Evolutionary conservation across 2,329 filamentous ascomycete species (phyloP).

Genomic region (Cordyceps javanica): DNA sequence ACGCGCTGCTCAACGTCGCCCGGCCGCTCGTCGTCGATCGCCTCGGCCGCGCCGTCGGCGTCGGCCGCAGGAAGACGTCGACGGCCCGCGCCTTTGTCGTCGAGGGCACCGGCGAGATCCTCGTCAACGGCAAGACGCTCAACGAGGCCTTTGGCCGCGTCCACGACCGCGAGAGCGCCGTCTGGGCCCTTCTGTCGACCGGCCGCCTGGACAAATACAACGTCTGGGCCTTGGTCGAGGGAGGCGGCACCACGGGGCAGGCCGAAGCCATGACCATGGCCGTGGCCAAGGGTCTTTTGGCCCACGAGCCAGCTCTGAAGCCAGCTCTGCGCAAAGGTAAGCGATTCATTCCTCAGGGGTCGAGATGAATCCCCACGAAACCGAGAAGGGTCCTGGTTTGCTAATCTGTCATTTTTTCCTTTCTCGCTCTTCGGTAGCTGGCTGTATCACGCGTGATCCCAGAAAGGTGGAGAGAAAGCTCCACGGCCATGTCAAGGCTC

Average conservation of each 20-base stretch:
- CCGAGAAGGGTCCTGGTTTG: not conserved
- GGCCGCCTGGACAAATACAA: constrained; percentile 93
- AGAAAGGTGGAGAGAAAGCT: constrained; percentile 98
- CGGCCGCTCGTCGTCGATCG: constrained; percentile 64
- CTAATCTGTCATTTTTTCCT: constrained; percentile 17
- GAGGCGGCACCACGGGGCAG: constrained; percentile 90
- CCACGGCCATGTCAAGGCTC: constrained; percentile 88
- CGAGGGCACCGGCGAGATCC: constrained; percentile 83
- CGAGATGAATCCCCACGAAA: not conserved
- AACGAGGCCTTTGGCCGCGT: constrained; percentile 76
- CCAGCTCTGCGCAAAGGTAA: constrained; percentile 80
- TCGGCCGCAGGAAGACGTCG: constrained; percentile 83
- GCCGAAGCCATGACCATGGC: constrained; percentile 91
- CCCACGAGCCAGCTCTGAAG: constrained; percentile 91
- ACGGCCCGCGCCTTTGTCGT: constrained; percentile 81
- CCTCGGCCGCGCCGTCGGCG: constrained; percentile 70
- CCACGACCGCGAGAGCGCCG: constrained; percentile 88
- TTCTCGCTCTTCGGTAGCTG: constrained; percentile 55
- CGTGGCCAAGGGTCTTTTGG: constrained; percentile 77
- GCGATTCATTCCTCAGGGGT: constrained; percentile 31
- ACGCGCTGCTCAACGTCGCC: constrained; percentile 59
- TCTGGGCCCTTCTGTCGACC: constrained; percentile 84
- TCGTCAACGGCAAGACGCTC: constrained; percentile 86
- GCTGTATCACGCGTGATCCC: constrained; percentile 83
- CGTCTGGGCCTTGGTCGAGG: constrained; percentile 76